Base-by-base conservation (phyloP, 2,329 filamentous ascomycete species). In the Ophiostoma tasmaniense region DNA sequence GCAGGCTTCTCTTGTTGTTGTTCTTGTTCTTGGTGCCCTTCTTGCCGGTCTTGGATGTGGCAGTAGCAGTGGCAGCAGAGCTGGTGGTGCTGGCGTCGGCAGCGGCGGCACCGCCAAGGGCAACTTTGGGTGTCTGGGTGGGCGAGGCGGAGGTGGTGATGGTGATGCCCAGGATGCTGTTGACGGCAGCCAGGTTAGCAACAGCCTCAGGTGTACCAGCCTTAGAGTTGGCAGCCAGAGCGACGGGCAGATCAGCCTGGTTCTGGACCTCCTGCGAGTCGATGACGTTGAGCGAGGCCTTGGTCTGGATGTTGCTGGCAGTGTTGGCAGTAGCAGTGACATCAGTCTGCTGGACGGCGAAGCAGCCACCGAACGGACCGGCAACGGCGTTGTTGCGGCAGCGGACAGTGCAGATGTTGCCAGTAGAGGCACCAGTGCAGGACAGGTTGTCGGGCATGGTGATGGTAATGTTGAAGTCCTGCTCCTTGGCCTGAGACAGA, bases 391-490 rank as follows among this genome's bases (percentile, higher is more conserved):
- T 84, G 78, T 88, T 88, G 25, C 84, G 80, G 79, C 85, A 87
- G 45, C 85, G 82, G 25, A 87, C 79, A 0, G 85, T 87, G 79
- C 84, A 86, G 52, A 87, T 74, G 68, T 86, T 83, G 61, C 87
- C 86, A 1, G 84, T 85, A 0, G 85, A 85, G 8, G 78, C 82
- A 71, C 84, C 84, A 33, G 77, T 80, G 76, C 84, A 86, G 64
- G 77, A 76, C 42, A 86, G 76, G 59, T 80, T 74, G 33, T 78
- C 73, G 1, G 85, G 84, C 82, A 87, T 81, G 66, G 79, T 78
- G 10, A 86, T 80, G 3, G 81, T 84, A 74, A 88, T 88, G 77
- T 88, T 84, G 68, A 73, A 73, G 67, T 72, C 68, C 66, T 71
- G 62, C 65, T 72, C 71, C 67, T 73, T 72, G 42, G 70, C 72